Evolutionary conservation across 2,329 filamentous ascomycete genomes (phyloP), one percentile per base, ranked within the genome.

Genomic region (Ophiocordyceps unilateralis): DNA sequence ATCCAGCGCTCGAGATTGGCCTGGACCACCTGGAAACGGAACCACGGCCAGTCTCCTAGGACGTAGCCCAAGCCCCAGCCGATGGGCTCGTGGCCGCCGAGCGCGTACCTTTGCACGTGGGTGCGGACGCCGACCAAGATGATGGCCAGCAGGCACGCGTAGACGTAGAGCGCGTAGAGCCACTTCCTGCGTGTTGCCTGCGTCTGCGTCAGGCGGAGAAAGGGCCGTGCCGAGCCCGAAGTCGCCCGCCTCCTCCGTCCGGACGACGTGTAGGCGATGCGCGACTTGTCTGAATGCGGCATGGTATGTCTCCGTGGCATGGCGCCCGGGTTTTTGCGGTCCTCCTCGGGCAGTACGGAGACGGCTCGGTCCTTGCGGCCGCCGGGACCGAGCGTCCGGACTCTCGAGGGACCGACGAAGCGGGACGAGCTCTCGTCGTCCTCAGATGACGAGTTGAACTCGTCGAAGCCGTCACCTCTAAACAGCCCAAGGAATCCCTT

Each of bases 11-110:
- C 77, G 6, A 91, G 66, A 47, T 81, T 76, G 46, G 75, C 70
- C 46, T 70, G 72, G 15, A 85, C 68, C 9, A 89, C 72, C 57
- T 81, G 70, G 56, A 81, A 78, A 21, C 87, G 73, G 50, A 95
- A 76, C 54, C 68, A 70, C 0, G 74, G 70, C 11, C 88, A 56
- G 51, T 93, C 83, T 12, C 89, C 88, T 47, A 96, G 74, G 3
- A 95, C 65, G 58, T 98, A 98, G 2, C 85, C 81, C 11, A 95
- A 60, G 0, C 86, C 88, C 91, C 91, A 98, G 2, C 89, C 85
- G 39, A 98, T 75, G 0, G 91, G 87, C 52, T 98, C 91, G 42
- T 77, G 65, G 15, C 76, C 77, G 28, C 70, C 55, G 1, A 98
- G 67, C 14, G 86, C 87, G 47, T 73, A 68, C 38, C 64, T 61